A percentile compares a stretch with the other conserved stretches of the same genome.
phyloP scores from a whole-genome alignment of 2,329 filamentous ascomycete species.

The Chaetothyriales sp. region DNA sequence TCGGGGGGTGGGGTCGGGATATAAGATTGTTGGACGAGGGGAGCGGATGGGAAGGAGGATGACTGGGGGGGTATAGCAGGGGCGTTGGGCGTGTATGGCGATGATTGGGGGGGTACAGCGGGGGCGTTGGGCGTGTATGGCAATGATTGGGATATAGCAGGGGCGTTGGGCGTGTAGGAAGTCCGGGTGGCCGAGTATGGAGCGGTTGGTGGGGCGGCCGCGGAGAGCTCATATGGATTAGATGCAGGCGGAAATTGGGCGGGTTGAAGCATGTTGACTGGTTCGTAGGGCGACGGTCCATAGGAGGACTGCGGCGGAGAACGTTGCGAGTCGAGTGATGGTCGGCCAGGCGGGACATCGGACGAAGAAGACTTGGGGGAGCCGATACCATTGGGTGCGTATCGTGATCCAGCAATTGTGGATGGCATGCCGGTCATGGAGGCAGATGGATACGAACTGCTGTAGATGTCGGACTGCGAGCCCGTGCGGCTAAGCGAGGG shows the following conservation, averaged over 20 bases:
- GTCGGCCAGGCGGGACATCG: conserved; percentile 36
- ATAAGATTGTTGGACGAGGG: conserved; percentile 17
- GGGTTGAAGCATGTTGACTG: conserved; percentile 13
- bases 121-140: conserved; percentile 19
- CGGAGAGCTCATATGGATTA: conserved; percentile 21
- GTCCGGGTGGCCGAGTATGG: conserved; percentile 10
- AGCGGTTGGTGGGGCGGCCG: conserved; percentile 8
- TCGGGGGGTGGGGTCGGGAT: conserved; percentile 16
- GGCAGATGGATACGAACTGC: conserved; percentile 24
- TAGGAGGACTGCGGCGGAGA: conserved; percentile 26
- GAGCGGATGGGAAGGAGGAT: too few species aligned
- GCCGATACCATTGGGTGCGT: conserved; percentile 32
- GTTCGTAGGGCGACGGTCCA: conserved; percentile 19
- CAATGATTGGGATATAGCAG: conserved; percentile 16
- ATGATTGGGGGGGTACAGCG: conserved; percentile 14
- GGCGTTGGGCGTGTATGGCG: conserved; percentile 18
- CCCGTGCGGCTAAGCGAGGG: conserved; percentile 62
- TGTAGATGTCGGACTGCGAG: conserved; percentile 57
- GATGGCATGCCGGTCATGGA: conserved; percentile 14
- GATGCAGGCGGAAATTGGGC: not conserved
- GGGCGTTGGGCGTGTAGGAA: conserved; percentile 18
- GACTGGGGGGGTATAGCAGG: conserved; percentile 16
- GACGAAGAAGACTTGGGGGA: conserved; percentile 36
- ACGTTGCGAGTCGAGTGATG: conserved; percentile 36
- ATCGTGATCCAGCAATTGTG: conserved; percentile 26